Percentiles rank a stretch among this genome's conserved stretches.
Conservation (phyloP, 2,329 filamentous ascomycete genomes). For the Fusarium coicis region DNA sequence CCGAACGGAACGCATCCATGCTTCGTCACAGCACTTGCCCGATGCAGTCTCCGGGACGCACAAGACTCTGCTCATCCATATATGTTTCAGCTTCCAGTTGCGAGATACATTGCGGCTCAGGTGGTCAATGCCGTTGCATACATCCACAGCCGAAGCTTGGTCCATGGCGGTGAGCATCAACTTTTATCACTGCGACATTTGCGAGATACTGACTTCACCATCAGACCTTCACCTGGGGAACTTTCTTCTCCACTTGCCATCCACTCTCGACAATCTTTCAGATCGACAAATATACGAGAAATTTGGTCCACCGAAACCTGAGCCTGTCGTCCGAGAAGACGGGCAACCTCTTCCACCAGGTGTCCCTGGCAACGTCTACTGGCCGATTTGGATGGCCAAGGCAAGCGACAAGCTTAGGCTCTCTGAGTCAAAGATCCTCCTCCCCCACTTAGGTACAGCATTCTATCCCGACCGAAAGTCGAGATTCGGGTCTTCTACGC, state of each 20-base stretch:
- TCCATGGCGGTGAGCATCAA: slow-evolving; percentile 43
- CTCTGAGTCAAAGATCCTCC: slow-evolving; percentile 27
- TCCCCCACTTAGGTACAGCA: slow-evolving; percentile 50
- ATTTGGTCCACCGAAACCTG: slow-evolving; percentile 35
- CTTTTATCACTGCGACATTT: too few species aligned
- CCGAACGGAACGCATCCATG: slow-evolving; percentile 47
- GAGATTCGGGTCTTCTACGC: slow-evolving; percentile 44
- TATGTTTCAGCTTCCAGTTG: slow-evolving; percentile 43
- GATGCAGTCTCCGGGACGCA: slow-evolving; percentile 41
- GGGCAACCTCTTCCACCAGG: slow-evolving; percentile 24
- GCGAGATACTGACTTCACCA: not conserved
- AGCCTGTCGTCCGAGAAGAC: slow-evolving; percentile 33
- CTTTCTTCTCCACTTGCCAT: slow-evolving; percentile 44
- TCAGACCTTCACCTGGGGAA: slow-evolving; percentile 50
- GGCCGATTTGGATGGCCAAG: slow-evolving; percentile 49
- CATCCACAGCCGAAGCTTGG: slow-evolving; percentile 45
- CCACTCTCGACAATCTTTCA: slow-evolving; percentile 35
- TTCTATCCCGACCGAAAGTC: slow-evolving; percentile 43
- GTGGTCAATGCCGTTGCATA: slow-evolving; percentile 45
- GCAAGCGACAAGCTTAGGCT: slow-evolving; percentile 45
- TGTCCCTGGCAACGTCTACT: slow-evolving; percentile 45
- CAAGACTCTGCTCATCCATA: slow-evolving; percentile 1
- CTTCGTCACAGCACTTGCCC: slow-evolving; percentile 38
- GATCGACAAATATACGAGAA: slow-evolving; percentile 38
- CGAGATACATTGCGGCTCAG: slow-evolving; percentile 44